Conservation (phyloP, 495 filamentous ascomycete genomes). For the Pyrenopolyporus hunteri region DNA sequence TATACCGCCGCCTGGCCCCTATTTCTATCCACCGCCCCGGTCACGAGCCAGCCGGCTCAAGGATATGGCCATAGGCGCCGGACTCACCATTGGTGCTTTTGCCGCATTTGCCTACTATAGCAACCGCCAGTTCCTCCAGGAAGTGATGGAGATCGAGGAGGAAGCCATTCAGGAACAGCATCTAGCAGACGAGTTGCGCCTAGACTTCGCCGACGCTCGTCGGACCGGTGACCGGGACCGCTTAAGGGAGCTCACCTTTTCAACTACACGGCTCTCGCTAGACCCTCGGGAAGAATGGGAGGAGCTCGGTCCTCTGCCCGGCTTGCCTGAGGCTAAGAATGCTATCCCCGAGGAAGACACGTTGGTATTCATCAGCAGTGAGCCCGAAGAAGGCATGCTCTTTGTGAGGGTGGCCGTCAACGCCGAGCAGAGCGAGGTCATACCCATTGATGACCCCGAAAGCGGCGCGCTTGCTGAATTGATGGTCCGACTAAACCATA, state of each 20-base stretch:
- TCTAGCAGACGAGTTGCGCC: background rate
- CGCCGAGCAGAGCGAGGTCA: background rate
- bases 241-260: slow-evolving; percentile 1
- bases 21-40: slow-evolving; percentile 5
- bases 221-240: background rate
- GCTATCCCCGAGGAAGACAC: slow-evolving; percentile 19
- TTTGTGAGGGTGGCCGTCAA: background rate
- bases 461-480: background rate
- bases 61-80: slow-evolving; percentile 9
- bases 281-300: background rate
- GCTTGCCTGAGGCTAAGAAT: background rate
- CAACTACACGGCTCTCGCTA: background rate
- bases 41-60: slow-evolving; percentile 7
- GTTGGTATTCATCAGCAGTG: background rate
- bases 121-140: background rate
- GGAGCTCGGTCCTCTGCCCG: slow-evolving; percentile 3
- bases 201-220: background rate
- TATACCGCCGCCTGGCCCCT: slow-evolving; percentile 3
- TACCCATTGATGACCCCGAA: background rate
- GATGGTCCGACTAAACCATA: background rate
- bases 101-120: background rate
- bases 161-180: background rate
- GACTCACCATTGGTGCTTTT: background rate
- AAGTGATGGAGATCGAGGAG: background rate
- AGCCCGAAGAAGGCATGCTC: background rate